Percentiles rank a stretch among this genome's conserved stretches.
These are phyloP conservation scores for Cicer cuneatum DNA, from an alignment of 306 rosid species.

Conservation along the genomic window DNA sequence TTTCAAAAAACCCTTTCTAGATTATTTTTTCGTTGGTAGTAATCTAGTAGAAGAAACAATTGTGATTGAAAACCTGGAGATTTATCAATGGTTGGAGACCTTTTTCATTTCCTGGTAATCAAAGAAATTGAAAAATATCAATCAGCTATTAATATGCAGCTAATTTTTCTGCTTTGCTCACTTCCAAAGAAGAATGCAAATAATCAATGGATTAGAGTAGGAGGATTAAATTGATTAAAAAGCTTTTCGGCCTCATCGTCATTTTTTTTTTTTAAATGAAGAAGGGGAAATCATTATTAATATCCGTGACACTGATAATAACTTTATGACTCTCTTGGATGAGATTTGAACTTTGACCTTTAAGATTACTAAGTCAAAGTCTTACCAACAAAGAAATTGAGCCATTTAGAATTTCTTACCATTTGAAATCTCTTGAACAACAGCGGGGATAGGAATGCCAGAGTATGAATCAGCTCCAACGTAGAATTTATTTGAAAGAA, in stretches of 20 bases:
- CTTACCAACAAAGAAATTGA: neutral
- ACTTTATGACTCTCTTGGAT: too few species aligned
- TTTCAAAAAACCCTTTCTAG: neutral
- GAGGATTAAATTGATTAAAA: neutral
- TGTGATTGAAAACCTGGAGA: slow-evolving; percentile 54
- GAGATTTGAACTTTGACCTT: too few species aligned
- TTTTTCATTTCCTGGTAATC: slow-evolving; percentile 56
- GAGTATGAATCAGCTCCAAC: slow-evolving; percentile 77
- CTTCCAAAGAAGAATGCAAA: neutral
- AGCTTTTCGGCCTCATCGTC: neutral
- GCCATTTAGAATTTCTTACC: slow-evolving; percentile 48
- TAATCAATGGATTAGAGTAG: neutral
- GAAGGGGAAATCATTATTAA: too few species aligned
- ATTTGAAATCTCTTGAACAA: slow-evolving; percentile 59
- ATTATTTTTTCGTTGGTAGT: neutral
- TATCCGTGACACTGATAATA: too few species aligned
- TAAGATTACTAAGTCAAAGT: too few species aligned
- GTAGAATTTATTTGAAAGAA: slow-evolving; percentile 60
- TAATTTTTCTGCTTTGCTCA: neutral
- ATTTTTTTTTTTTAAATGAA: too few species aligned
- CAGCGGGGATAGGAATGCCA: slow-evolving; percentile 60
- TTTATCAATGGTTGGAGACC: slow-evolving; percentile 56
- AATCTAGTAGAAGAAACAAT: neutral
- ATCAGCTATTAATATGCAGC: too few species aligned
- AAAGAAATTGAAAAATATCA: slow-evolving; percentile 13